Conservation (phyloP, 2,329 filamentous ascomycete species). For the Scytalidium sp. region DNA sequence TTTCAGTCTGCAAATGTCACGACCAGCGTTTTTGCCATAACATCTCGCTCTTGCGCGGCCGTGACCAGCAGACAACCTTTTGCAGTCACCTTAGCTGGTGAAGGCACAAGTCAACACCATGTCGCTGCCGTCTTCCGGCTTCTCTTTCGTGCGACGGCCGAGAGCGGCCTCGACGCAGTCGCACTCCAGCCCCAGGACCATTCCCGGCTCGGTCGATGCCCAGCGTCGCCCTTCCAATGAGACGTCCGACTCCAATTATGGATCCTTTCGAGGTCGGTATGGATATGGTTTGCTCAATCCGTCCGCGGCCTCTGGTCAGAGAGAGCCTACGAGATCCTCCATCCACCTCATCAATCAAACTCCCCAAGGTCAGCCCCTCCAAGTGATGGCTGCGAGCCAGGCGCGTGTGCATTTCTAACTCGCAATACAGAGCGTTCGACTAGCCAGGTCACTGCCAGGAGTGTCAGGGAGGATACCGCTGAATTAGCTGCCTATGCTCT, state of each 20-base stretch:
- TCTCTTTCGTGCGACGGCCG: constrained; percentile 12
- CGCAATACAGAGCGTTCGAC: constrained; percentile 40
- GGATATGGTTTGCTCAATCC: constrained; percentile 9
- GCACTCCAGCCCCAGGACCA: constrained; percentile 22
- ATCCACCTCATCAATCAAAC: constrained; percentile 64
- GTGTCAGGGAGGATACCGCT: constrained; percentile 81
- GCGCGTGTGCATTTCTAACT: background rate
- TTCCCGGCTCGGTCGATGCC: constrained; percentile 18
- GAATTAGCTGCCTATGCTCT: constrained; percentile 82
- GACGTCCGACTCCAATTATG: constrained; percentile 16
- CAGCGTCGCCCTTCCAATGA: constrained; percentile 13
- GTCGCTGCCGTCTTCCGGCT: constrained; percentile 13
- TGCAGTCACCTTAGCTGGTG: background rate
- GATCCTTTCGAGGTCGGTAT: constrained; percentile 18
- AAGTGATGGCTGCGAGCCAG: background rate
- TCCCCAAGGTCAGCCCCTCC: constrained; percentile 45
- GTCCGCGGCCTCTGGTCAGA: constrained; percentile 34
- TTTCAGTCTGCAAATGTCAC: no score
- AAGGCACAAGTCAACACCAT: background rate
- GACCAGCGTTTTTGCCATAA: no score
- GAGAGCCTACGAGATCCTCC: constrained; percentile 69
- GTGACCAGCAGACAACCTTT: background rate
- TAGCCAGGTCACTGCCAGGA: constrained; percentile 68
- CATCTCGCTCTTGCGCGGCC: no score
- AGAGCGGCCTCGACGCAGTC: constrained; percentile 19